phyloP scores from a whole-genome alignment of 768 basidiomycete species.

The Xerocomus potaroensis region DNA sequence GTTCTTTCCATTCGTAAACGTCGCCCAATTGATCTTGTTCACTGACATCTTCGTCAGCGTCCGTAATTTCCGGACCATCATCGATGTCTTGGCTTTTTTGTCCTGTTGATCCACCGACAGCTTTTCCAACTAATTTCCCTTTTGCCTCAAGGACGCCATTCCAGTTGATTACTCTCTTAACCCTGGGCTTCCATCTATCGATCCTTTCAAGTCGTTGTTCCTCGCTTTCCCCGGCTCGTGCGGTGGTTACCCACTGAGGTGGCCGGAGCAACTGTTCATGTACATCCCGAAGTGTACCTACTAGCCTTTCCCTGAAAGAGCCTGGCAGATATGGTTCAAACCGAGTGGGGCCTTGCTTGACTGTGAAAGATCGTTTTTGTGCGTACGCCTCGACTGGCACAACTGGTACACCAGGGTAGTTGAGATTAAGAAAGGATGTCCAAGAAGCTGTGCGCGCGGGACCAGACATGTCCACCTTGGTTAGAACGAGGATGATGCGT shows the following conservation, averaged over 20 bases:
- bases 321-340: constrained; percentile 68
- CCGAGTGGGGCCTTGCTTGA: constrained; percentile 41
- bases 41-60: constrained; percentile 20
- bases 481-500: constrained; percentile 66
- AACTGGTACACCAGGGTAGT: constrained; percentile 52
- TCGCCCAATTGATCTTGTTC: constrained; percentile 15
- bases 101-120: constrained; percentile 40
- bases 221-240: constrained; percentile 34
- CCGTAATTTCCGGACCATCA: constrained; percentile 9
- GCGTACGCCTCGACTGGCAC: constrained; percentile 76
- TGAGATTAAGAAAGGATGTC: constrained; percentile 52
- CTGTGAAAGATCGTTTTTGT: constrained; percentile 36
- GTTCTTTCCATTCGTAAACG: constrained; percentile 33
- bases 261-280: constrained; percentile 68
- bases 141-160: constrained; percentile 47
- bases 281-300: constrained; percentile 58
- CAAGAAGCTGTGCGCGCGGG: constrained; percentile 59
- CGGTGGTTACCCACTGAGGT: constrained; percentile 51
- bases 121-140: constrained; percentile 40
- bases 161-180: constrained; percentile 74
- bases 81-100: constrained; percentile 23
- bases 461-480: constrained; percentile 86
- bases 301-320: constrained; percentile 57
- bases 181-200: constrained; percentile 59
- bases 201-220: constrained; percentile 45